phyloP scores from a whole-genome alignment of 192 early-diverging fungal species.

The Coemansia sp. region DNA sequence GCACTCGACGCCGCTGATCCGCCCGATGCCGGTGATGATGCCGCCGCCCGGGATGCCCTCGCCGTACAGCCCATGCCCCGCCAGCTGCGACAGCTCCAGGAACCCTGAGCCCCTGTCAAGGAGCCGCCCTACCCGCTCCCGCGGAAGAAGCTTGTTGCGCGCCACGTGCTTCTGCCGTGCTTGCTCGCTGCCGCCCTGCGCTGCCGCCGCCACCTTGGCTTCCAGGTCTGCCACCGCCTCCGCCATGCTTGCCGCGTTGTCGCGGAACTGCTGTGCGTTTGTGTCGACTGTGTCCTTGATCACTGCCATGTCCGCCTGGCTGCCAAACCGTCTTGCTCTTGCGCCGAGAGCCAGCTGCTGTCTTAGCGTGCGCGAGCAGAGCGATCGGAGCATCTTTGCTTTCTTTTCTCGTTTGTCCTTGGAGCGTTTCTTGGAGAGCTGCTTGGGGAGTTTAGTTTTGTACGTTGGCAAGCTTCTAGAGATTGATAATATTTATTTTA shows the following conservation, averaged over 20 bases:
- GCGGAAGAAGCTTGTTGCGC: slow-evolving; percentile 87
- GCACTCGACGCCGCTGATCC: slow-evolving; percentile 89
- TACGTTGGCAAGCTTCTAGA: too few relatives aligned
- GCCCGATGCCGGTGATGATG: slow-evolving; percentile 95
- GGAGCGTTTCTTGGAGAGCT: neutral
- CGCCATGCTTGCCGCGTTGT: slow-evolving; percentile 44
- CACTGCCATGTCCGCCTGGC: slow-evolving; percentile 30
- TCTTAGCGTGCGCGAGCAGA: neutral
- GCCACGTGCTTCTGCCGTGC: slow-evolving; percentile 82
- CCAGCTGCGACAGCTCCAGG: slow-evolving; percentile 93
- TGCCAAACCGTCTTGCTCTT: neutral
- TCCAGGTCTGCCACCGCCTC: slow-evolving; percentile 36
- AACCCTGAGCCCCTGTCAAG: slow-evolving; percentile 75
- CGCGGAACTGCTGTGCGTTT: slow-evolving; percentile 35
- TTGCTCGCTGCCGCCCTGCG: slow-evolving; percentile 77
- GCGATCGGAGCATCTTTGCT: neutral
- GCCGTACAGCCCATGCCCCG: slow-evolving; percentile 85
- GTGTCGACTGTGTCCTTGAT: slow-evolving; percentile 37
- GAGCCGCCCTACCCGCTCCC: slow-evolving; percentile 67
- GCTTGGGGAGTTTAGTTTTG: too few relatives aligned
- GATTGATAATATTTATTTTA: neutral
- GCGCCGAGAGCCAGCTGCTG: neutral
- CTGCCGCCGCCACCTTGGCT: slow-evolving; percentile 18
- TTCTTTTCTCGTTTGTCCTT: neutral
- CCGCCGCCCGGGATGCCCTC: slow-evolving; percentile 77